Base-by-base conservation (phyloP, 495 filamentous ascomycete species). In the Tetracladium marchalianum region DNA sequence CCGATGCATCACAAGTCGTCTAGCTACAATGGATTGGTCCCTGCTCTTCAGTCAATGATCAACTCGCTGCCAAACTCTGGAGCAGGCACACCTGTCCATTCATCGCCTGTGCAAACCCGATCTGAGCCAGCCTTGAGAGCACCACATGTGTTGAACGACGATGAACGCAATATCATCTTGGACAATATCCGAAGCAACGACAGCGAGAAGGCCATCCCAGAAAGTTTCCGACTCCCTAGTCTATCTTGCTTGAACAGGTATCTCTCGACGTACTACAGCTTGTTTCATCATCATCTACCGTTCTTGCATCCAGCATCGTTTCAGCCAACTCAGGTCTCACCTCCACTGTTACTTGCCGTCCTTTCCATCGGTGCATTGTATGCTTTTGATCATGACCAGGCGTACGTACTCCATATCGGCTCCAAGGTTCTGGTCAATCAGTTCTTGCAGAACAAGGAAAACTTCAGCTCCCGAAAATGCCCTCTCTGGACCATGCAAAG, bases 401-500 rank as follows among this genome's bases (percentile, higher is more conserved):
- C 93, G 11, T 81, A 95, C 61, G 84, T 90, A 71, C 79, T 95
- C n/a, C 92, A 98, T 66, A 90, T 95, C 46, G 93, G 90, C 8
- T 95, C 93, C 35, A 97, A 96, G 69, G 83, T 95, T 38, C 72
- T 98, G 27, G 87, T 95, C 57, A 95, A 87, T 65, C 89, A 96
- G 62, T 97, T 96, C 64, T 63, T 98, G 53, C 90, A 95, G 65
- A 90, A 94, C 67, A 93, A 95, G 67, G 90, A 95, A 61, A 95
- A 93, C 66, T 96, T 96, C 65, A 93, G 88, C 72, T 97, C 92
- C n/a, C 78, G 89, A 44, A 97, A 95, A 62, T 98, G 92, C 59
- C 92, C 92, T 6, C 67, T 98, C 24, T 97, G 90, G 89, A 87
- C 88, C 33, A 97, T 97, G 85, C 92, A 97, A 61, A 85, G 85